phyloP scores from a whole-genome alignment of 2,329 filamentous ascomycete species.

The Hypoxylon sp. region DNA sequence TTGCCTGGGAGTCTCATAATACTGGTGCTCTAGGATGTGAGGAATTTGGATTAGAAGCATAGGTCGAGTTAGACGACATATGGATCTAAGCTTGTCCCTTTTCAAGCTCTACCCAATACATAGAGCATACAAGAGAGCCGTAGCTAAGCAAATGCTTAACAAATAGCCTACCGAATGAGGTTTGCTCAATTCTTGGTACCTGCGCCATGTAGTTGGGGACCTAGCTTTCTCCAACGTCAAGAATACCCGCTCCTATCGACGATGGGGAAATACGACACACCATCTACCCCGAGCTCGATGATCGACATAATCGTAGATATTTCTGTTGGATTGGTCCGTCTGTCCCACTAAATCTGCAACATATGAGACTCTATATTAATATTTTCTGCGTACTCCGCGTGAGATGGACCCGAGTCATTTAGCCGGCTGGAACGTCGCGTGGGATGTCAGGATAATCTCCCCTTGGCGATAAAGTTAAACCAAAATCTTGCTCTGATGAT shows the following conservation, averaged over 20 bases:
- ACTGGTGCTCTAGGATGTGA: neutral
- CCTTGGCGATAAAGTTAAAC: neutral
- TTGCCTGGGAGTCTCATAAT: constrained; percentile 27
- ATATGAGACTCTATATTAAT: constrained; percentile 19
- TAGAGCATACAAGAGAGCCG: neutral
- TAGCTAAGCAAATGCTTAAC: constrained; percentile 14
- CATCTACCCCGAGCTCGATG: constrained; percentile 3
- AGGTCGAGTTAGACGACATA: neutral
- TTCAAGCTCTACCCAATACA: constrained; percentile 8
- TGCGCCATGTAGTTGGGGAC: constrained; percentile 4
- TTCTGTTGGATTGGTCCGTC: neutral
- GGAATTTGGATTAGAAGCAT: neutral
- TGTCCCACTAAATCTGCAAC: constrained; percentile 4
- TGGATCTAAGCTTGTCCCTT: neutral
- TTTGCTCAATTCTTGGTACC: constrained; percentile 12
- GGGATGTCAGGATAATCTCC: constrained; percentile 2
- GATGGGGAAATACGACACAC: constrained; percentile 19
- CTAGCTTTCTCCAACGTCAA: constrained; percentile 8
- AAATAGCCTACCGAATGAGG: constrained; percentile 42
- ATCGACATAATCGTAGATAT: constrained; percentile 8
- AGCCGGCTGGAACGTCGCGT: constrained; percentile 28
- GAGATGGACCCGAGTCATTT: constrained; percentile 23
- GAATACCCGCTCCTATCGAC: constrained; percentile 17
- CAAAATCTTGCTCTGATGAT: neutral
- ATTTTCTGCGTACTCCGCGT: constrained; percentile 25